Conservation (phyloP, 176 grass and related monocot genomes). For the Oryza nivara region DNA sequence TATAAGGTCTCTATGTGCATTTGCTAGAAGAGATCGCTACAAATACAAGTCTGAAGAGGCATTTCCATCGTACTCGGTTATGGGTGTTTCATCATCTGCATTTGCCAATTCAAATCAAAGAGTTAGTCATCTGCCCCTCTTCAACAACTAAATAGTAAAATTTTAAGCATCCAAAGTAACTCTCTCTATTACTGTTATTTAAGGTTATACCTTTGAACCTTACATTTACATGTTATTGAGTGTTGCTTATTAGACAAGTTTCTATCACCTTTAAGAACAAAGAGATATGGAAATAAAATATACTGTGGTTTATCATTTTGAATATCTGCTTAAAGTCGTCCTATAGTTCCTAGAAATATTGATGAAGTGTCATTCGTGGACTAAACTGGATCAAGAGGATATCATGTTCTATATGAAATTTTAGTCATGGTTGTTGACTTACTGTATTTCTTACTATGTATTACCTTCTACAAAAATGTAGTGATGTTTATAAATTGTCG, state of each 20-base stretch:
- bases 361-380: background rate
- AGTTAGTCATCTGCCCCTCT: constrained; percentile 52
- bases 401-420: constrained; percentile 25
- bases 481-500: constrained; percentile 28
- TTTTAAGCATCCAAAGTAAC: background rate
- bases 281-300: background rate
- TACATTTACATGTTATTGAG: constrained; percentile 7
- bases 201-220: constrained; percentile 5
- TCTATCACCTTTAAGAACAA: constrained; percentile 15
- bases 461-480: constrained; percentile 13
- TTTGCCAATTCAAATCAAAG: constrained; percentile 72
- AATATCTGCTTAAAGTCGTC: background rate
- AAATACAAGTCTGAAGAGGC: constrained; percentile 69
- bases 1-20: constrained; percentile 51
- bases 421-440: background rate
- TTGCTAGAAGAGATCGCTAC: constrained; percentile 60
- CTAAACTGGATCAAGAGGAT: background rate
- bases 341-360: constrained; percentile 20
- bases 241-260: background rate
- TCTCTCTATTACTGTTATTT: background rate
- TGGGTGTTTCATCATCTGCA: constrained; percentile 71
- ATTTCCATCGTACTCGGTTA: constrained; percentile 74
- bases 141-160: constrained; percentile 28
- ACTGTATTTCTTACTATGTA: background rate
- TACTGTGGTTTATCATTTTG: background rate